Percentiles rank a stretch among this genome's conserved stretches.
Evolutionary conservation across 257 asterid genomes (phyloP).

Genomic region (Apocynum venetum): DNA sequence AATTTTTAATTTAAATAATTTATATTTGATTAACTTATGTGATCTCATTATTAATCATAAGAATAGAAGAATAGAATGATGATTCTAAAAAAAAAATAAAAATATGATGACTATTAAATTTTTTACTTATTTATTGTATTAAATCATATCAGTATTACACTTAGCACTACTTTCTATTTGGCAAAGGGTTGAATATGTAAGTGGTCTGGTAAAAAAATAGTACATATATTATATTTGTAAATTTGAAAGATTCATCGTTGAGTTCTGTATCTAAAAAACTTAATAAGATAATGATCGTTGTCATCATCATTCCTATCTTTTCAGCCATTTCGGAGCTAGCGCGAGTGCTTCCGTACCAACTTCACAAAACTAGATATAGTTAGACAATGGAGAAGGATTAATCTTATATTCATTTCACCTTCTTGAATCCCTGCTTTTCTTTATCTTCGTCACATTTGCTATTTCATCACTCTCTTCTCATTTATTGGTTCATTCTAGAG

Average conservation of each 20-base stretch:
- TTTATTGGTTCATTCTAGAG: neutral
- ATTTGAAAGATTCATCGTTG: neutral
- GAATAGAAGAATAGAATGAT: no score
- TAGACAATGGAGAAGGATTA: conserved; percentile 22
- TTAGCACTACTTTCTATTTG: neutral
- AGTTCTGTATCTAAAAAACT: neutral
- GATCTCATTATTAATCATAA: no score
- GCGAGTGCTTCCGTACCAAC: conserved; percentile 29
- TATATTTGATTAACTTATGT: no score
- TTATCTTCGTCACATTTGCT: neutral
- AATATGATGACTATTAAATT: no score
- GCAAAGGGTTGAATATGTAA: neutral
- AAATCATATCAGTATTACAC: no score
- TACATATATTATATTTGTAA: neutral
- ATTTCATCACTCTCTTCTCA: neutral
- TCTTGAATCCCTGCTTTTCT: neutral
- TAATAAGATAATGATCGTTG: conserved; percentile 4
- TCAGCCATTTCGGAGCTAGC: conserved; percentile 9
- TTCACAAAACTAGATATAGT: conserved; percentile 26
- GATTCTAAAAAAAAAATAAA: no score
- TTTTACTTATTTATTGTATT: no score
- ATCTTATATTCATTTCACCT: conserved; percentile 5
- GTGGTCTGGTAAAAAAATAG: neutral
- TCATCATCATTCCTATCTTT: conserved; percentile 22
- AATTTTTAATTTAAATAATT: no score